phyloP scores from a whole-genome alignment of 345 rosid species.

The Combretum micranthum region DNA sequence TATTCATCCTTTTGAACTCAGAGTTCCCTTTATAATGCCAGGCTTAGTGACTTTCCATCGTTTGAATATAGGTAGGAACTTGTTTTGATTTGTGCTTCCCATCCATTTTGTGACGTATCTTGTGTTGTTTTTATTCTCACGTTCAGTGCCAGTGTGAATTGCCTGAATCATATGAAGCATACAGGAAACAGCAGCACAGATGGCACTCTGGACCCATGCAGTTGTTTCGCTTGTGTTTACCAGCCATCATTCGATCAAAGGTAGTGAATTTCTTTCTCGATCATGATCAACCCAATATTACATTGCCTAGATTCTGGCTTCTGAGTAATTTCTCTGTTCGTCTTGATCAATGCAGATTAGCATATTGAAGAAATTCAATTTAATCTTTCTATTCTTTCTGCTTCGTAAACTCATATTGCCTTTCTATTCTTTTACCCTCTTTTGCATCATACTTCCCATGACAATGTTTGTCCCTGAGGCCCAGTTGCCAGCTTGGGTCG shows the following conservation, averaged over 20 bases:
- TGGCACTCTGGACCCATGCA: conserved; percentile 64
- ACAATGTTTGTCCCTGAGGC: conserved; percentile 55
- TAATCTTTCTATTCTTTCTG: conserved; percentile 47
- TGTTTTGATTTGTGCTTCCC: no score
- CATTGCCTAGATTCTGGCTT: background rate
- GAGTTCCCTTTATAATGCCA: no score
- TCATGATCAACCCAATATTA: background rate
- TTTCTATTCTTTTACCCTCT: conserved; percentile 47
- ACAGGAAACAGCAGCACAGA: conserved; percentile 49
- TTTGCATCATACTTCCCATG: conserved; percentile 54
- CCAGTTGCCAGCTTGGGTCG: conserved; percentile 46
- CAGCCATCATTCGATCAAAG: conserved; percentile 30
- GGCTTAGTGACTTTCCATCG: no score
- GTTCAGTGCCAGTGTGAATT: conserved; percentile 49
- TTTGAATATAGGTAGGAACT: no score
- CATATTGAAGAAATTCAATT: conserved; percentile 39
- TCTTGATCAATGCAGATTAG: conserved; percentile 30
- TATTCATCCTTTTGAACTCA: conserved; percentile 2
- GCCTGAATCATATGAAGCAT: conserved; percentile 52
- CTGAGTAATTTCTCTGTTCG: background rate
- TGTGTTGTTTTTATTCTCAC: background rate
- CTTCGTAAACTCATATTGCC: conserved; percentile 46
- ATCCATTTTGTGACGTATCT: background rate
- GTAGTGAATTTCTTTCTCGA: conserved; percentile 15
- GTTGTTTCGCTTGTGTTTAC: conserved; percentile 45